Conservation (phyloP, 768 basidiomycete genomes). For the Termitomyces sp. region DNA sequence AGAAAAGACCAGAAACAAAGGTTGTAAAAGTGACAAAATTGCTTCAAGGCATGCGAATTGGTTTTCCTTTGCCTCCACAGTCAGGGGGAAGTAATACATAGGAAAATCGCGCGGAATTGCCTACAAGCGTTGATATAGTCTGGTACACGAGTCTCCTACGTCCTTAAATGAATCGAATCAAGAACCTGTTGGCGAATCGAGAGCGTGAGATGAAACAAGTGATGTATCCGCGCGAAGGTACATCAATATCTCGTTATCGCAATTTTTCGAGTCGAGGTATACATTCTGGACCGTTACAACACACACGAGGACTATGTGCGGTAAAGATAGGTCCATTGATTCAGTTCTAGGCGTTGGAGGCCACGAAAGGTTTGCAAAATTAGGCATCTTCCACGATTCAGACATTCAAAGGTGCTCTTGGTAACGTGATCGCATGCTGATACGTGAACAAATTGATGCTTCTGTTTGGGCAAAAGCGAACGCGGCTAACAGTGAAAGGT, state of each 20-base stretch:
- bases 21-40: neutral
- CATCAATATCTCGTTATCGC: neutral
- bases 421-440: slow-evolving; percentile 31
- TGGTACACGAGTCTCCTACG: slow-evolving; percentile 2
- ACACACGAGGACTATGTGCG: neutral
- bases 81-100: neutral
- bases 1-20: slow-evolving; percentile 17
- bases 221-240: slow-evolving; percentile 6
- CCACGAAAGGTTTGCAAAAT: neutral
- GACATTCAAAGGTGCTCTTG: slow-evolving; percentile 19
- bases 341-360: neutral
- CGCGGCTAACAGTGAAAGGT: neutral
- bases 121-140: neutral
- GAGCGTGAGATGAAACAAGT: slow-evolving; percentile 16
- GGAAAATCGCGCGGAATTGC: neutral
- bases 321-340: neutral
- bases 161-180: slow-evolving; percentile 2
- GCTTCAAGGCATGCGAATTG: slow-evolving; percentile 2
- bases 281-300: neutral
- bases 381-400: slow-evolving; percentile 4
- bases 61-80: neutral
- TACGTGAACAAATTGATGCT: slow-evolving; percentile 25
- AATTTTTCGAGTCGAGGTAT: neutral
- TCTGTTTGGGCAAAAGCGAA: slow-evolving; percentile 20
- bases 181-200: slow-evolving; percentile 4